Evolutionary conservation across 2,329 filamentous ascomycete species (phyloP), one percentile per base, ranked within the genome.

Genomic region (Purpureocillium takamizusanense): DNA sequence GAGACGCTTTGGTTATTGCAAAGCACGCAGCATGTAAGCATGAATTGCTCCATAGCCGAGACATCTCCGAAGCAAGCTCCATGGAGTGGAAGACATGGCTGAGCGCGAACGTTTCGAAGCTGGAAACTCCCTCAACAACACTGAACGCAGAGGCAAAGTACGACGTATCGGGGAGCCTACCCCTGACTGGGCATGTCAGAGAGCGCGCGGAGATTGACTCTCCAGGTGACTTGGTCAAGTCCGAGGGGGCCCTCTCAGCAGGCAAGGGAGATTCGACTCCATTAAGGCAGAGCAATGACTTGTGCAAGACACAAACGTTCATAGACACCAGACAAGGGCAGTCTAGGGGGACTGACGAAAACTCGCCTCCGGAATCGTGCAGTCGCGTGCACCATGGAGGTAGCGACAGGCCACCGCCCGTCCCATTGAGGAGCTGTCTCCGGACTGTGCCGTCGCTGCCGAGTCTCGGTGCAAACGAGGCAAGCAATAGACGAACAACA

Each of bases 21-120:
- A 44, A 48, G 2, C 25, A 21, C 0, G 27, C 41, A 8, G 31
- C 14, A 3, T 32, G 57, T 17, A 45, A 47, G 7, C 15, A 25
- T 7, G 7, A 3, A 8, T 17, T 25, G n/a, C 27, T 17, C 3
- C 53, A 60, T 14, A 55, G 57, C 33, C 56, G 66, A n/a, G 54
- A 59, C 2, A 46, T 52, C 3, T 70, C 66, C 1, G 61, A 61
- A 1, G 57, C 59, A 6, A 70, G 69, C 40, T 75, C 70, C 3
- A 53, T 63, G 2, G 72, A 75, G 41, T 76, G 72, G 73, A 75
- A 74, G 51, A 66, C 58, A 0, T 72, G 66, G 67, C 63, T 76
- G 30, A 72, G 71, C 8, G 62, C 68, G 3, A 68, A 75, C 31
- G 63, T 71, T 8, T 67, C 67, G 1, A 70, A 67, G 39, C 50